Base-by-base conservation (phyloP, 441 rosid species). In the Arabidopsis hybrid region DNA sequence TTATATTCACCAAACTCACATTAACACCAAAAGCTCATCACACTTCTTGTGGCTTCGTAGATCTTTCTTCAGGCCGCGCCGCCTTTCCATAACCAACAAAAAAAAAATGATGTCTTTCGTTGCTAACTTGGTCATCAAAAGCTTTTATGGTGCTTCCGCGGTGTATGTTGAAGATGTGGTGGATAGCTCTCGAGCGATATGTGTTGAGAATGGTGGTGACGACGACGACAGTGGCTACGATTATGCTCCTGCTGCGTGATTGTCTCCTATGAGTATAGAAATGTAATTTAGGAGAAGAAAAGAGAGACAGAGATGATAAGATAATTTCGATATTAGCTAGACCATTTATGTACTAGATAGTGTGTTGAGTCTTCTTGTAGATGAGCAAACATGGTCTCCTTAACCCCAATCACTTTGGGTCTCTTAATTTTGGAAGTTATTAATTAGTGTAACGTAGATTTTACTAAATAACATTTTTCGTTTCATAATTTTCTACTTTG, bases 191-290 rank as follows among this genome's bases (percentile, higher is more conserved):
- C 55, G 6, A 16, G 46, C 0, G 1, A 38, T 4, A 4, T 49
- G 40, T 59, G 38, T 7, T 8, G 78, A 74, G 45, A 66, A 66
- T 49, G 61, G 38, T 17, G 73, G 77, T 7, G 77, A 74, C 26
- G 78, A 74, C 4, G 78, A 74, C 21, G 78, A 74, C 2, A 16
- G 62, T 60, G 56, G 49, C 56, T 67, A 50, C 9, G 78, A 74
- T 60, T 67, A 74, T 57, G 78, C 78, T 59, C 78, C 73, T 2
- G 78, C 78, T 40, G 78, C 78, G 3, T 74, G 67, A 74, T 58
- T 8, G 13, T 49, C 56, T 63, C 58, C 56, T 32, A 3, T 9
- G 36, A 46, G 65, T 55, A 35, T 42, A 40, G 5, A 32, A 31
- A 13, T 72, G 5, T 52, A 52, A 42, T 7, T 5, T 70, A 59